A percentile compares a stretch with the other conserved stretches of the same genome.
Evolutionary conservation across 2,329 filamentous ascomycete genomes (phyloP).

Genomic region (Didymella glomerata): DNA sequence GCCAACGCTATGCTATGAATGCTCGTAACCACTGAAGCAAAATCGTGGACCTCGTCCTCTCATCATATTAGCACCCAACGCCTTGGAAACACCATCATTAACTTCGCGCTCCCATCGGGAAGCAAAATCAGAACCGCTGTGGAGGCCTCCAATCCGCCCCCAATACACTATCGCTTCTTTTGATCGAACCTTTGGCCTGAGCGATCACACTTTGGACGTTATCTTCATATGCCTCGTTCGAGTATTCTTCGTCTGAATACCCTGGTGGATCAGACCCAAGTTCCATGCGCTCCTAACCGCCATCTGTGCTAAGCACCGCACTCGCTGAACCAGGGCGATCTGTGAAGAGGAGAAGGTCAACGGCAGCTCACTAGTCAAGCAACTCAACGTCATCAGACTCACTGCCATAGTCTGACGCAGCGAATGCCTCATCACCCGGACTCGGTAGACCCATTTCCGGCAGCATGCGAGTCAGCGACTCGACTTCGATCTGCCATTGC

Average conservation of each 20-base stretch:
- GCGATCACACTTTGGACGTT: neutral
- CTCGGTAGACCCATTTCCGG: conserved; percentile 42
- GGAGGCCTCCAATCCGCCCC: neutral
- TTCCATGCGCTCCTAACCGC: neutral
- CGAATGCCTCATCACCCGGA: conserved; percentile 42
- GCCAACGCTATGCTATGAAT: conserved; percentile 26
- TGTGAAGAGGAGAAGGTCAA: neutral
- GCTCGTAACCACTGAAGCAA: neutral
- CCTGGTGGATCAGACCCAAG: neutral
- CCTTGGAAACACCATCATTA: neutral
- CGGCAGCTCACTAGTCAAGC: conserved; percentile 23
- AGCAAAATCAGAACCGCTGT: neutral
- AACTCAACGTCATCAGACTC: conserved; percentile 47
- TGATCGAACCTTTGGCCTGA: neutral
- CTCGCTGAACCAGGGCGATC: neutral
- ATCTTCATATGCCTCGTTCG: no score
- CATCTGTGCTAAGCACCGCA: neutral
- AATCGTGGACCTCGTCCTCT: neutral
- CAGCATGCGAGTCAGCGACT: conserved; percentile 36
- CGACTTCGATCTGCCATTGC: conserved; percentile 35
- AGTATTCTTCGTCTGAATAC: neutral
- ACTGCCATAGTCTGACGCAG: conserved; percentile 50
- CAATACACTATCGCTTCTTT: neutral
- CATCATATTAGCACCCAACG: neutral
- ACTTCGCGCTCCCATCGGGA: neutral